A percentile compares a stretch with the other conserved stretches of the same genome.
Conservation (phyloP, 306 rosid genomes). For the Urtica urens region DNA sequence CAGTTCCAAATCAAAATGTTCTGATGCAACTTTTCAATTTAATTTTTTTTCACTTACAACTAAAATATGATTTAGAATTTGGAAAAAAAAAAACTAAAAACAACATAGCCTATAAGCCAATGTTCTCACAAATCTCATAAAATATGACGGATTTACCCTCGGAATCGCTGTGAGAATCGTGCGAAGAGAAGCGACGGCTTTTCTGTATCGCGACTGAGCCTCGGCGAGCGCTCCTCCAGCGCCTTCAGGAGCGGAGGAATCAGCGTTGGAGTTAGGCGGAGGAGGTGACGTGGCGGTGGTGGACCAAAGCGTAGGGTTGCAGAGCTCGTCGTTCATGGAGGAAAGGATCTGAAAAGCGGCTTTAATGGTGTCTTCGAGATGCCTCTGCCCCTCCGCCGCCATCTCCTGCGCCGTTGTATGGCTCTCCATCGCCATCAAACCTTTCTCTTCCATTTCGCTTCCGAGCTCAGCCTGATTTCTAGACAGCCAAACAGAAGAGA, state of each 20-base stretch:
- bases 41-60: too few species aligned
- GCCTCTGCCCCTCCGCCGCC: constrained; percentile 73
- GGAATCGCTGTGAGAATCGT: constrained; percentile 62
- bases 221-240: constrained; percentile 76
- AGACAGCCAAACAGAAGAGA: constrained; percentile 8
- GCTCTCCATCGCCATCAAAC: constrained; percentile 7
- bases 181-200: constrained; percentile 61
- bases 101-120: background rate
- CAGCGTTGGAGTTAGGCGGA: constrained; percentile 9
- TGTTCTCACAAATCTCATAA: background rate
- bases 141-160: constrained; percentile 35
- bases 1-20: too few species aligned
- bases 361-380: constrained; percentile 74
- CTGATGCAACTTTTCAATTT: too few species aligned
- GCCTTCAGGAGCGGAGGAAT: constrained; percentile 26
- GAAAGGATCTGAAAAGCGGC: constrained; percentile 79
- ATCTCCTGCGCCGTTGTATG: constrained; percentile 61
- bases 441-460: constrained; percentile 46
- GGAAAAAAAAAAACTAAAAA: background rate
- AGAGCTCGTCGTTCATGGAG: constrained; percentile 95
- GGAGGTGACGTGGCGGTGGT: constrained; percentile 29
- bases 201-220: constrained; percentile 67
- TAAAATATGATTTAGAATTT: too few species aligned
- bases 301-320: constrained; percentile 78
- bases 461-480: background rate